phyloP scores from a whole-genome alignment of 371 early-diverging fungal genomes.

The Mortierella sp. region DNA sequence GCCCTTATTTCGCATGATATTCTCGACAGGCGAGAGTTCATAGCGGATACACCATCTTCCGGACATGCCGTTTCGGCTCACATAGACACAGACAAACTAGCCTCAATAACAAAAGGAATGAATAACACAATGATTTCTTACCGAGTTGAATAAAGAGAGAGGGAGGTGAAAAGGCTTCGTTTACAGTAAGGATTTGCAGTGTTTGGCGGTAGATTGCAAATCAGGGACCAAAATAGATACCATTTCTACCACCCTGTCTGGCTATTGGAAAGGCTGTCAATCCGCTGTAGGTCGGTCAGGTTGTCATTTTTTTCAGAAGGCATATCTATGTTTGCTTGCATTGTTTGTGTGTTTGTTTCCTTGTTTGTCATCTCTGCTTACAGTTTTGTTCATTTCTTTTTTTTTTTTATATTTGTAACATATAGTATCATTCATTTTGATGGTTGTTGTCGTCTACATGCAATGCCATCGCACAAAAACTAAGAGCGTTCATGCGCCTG shows the following conservation, averaged over 20 bases:
- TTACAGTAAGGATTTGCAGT: neutral
- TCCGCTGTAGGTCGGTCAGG: no score
- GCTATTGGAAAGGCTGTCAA: no score
- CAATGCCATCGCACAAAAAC: no score
- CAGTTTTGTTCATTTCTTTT: no score
- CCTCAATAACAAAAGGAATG: neutral
- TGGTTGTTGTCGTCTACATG: no score
- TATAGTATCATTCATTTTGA: no score
- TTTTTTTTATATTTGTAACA: no score
- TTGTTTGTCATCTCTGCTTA: neutral
- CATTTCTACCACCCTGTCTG: neutral
- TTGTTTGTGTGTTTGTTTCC: neutral
- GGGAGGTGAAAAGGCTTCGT: neutral
- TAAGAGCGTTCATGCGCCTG: no score
- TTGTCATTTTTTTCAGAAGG: no score
- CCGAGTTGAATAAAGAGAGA: neutral
- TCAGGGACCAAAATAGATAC: slow-evolving; percentile 7
- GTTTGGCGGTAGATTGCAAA: neutral
- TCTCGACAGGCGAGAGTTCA: neutral
- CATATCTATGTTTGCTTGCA: neutral
- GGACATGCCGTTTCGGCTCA: neutral
- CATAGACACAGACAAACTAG: neutral
- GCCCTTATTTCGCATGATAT: neutral
- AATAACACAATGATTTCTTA: neutral
- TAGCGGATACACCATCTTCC: neutral